Conservation (phyloP, 1,139 yeast genomes). For the Nematodospora anomalae region DNA sequence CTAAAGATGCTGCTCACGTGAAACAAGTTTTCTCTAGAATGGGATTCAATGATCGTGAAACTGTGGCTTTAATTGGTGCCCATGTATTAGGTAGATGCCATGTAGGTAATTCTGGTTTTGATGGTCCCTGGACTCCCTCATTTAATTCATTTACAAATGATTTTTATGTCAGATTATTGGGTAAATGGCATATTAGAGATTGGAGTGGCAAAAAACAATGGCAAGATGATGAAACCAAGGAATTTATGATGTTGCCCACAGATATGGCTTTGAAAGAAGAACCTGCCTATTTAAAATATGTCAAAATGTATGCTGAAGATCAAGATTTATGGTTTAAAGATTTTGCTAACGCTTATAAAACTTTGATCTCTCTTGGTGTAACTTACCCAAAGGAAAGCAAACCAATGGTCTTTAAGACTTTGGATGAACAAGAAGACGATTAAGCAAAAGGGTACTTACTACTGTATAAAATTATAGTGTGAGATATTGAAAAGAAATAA, state of each 20-base stretch:
- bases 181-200: constrained; percentile 73
- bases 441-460: too few species aligned
- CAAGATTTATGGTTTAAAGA: constrained; percentile 69
- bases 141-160: constrained; percentile 84
- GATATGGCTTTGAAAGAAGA: constrained; percentile 76
- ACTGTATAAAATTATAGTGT: too few species aligned
- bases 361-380: constrained; percentile 74
- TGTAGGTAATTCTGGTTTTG: constrained; percentile 65
- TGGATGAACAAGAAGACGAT: constrained; percentile 58
- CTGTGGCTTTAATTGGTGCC: constrained; percentile 85
- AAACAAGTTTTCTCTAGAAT: constrained; percentile 64
- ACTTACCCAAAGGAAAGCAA: constrained; percentile 50
- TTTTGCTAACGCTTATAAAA: constrained; percentile 67
- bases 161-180: constrained; percentile 69
- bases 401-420: constrained; percentile 59
- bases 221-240: constrained; percentile 68
- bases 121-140: constrained; percentile 95
- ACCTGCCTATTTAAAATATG: constrained; percentile 62
- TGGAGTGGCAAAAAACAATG: constrained; percentile 81
- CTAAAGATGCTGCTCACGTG: constrained; percentile 67
- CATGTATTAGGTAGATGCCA: constrained; percentile 85
- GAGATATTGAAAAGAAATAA: too few species aligned
- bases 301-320: constrained; percentile 70
- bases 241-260: constrained; percentile 90
- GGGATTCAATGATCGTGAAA: constrained; percentile 81